Conservation (phyloP, 2,329 filamentous ascomycete genomes). For the Arachnomyces sp. region DNA sequence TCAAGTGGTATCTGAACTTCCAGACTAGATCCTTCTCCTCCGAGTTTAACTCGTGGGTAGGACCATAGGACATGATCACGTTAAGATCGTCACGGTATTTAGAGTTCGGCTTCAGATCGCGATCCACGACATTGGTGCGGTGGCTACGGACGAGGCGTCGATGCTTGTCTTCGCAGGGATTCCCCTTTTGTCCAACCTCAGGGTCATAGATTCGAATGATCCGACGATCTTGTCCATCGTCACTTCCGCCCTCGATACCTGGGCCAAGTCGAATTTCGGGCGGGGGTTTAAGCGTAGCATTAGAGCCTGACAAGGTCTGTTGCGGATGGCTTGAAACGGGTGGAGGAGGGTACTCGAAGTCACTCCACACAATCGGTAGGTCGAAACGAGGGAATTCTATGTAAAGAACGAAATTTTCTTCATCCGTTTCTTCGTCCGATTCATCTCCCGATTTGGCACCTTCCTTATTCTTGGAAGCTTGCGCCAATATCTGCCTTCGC, state of each 20-base stretch:
- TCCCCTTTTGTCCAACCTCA: conserved; percentile 79
- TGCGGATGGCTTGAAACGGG: conserved; percentile 69
- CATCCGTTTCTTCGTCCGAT: conserved; percentile 34
- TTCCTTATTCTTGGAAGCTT: conserved; percentile 24
- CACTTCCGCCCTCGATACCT: conserved; percentile 65
- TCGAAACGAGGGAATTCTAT: conserved; percentile 92
- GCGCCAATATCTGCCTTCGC: conserved; percentile 41
- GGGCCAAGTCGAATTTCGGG: conserved; percentile 86
- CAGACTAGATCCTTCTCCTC: conserved; percentile 95
- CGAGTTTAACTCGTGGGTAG: conserved; percentile 75
- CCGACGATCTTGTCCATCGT: conserved; percentile 42
- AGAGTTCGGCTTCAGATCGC: conserved; percentile 90
- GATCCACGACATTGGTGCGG: conserved; percentile 86
- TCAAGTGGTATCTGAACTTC: conserved; percentile 94
- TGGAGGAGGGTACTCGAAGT: conserved; percentile 82
- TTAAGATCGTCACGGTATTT: conserved; percentile 93
- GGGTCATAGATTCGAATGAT: conserved; percentile 87
- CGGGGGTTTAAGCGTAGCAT: conserved; percentile 65
- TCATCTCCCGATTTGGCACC: conserved; percentile 29
- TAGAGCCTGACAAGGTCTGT: conserved; percentile 54
- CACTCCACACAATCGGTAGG: conserved; percentile 88
- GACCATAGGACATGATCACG: conserved; percentile 81
- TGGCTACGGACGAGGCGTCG: conserved; percentile 83
- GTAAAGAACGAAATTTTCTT: conserved; percentile 70
- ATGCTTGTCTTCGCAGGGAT: conserved; percentile 93